phyloP scores from a whole-genome alignment of 2,329 filamentous ascomycete genomes.

The Aspergillus sp. region DNA sequence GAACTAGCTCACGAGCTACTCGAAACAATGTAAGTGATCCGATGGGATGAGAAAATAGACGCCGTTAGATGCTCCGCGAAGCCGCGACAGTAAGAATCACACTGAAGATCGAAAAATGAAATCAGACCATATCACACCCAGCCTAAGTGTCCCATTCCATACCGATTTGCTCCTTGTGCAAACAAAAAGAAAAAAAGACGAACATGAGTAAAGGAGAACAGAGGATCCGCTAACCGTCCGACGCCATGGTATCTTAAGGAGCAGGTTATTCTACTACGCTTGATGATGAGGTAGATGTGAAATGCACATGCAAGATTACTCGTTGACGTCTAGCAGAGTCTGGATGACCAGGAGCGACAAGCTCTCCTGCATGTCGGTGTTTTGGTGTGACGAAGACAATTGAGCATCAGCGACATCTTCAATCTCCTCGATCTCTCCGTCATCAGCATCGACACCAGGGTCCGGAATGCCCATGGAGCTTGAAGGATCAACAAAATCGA shows the following conservation, averaged over 20 bases:
- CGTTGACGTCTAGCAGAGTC: not conserved
- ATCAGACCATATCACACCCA: not conserved
- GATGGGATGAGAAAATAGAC: not conserved
- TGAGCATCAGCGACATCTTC: constrained; percentile 9
- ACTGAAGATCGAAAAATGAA: not conserved
- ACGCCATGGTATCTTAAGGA: constrained; percentile 4
- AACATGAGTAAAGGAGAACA: not conserved
- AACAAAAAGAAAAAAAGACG: not conserved
- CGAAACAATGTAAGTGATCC: not conserved
- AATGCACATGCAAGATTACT: not conserved
- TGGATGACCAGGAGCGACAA: constrained; percentile 1
- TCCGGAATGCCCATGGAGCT: not conserved
- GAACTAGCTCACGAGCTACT: not conserved
- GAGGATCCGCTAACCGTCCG: not conserved
- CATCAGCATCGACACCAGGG: not conserved
- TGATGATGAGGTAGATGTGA: not conserved
- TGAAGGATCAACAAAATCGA: constrained; percentile 27
- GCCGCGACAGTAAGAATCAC: not conserved
- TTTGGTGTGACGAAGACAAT: not conserved
- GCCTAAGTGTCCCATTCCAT: not conserved
- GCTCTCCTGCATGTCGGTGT: constrained; percentile 3
- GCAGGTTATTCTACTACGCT: not conserved
- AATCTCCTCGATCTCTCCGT: constrained; percentile 5
- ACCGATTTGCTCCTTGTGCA: not conserved
- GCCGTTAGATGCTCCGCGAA: constrained; percentile 7